Evolutionary conservation across 148 eudicot species (phyloP), one percentile per base, ranked within the genome.

Genomic region (Chenopodium quinoa): DNA sequence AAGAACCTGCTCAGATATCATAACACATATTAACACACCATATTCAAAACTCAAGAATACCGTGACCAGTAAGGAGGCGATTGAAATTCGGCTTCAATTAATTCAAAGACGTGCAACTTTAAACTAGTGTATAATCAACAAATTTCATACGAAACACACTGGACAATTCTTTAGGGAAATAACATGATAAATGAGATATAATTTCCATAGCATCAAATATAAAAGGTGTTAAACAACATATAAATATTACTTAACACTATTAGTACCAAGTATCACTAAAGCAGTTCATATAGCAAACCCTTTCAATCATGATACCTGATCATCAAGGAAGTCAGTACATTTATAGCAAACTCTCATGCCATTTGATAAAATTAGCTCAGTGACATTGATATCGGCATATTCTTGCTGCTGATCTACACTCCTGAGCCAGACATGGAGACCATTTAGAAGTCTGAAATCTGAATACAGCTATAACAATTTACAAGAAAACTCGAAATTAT

Each of bases 261-360:
- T 9, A 44, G 62, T 12, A 64, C 27, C 60, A 81, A 60, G 22
- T 16, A 78, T 77, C 2, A 34, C 80, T n/a, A 27, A 64, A 68
- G 48, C 66, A 20, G 54, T 64, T 22, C 23, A 52, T 31, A 78
- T 52, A 66, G 31, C 66, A 40, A 80, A 77, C 32, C 32, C 25
- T 52, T 31, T 62, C 63, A 40, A 71, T 64, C 29, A 20, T 34
- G 17, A 47, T 87, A 94, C 98, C 98, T 94, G 98, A 81, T 94
- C 98, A 89, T 94, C 90, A 83, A 91, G 89, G 83, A 92, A 94
- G 81, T 92, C 91, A 7, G 98, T 94, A 82, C 90, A 89, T 78
- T 92, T 94, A 69, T 91, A 94, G 89, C 98, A 94, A 83, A 92
- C 93, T 78, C 90, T 89, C 92, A 92, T 91, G 82, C 95, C 98